Base-by-base conservation (phyloP, 2,329 filamentous ascomycete species). In the Aspergillus floridensis region DNA sequence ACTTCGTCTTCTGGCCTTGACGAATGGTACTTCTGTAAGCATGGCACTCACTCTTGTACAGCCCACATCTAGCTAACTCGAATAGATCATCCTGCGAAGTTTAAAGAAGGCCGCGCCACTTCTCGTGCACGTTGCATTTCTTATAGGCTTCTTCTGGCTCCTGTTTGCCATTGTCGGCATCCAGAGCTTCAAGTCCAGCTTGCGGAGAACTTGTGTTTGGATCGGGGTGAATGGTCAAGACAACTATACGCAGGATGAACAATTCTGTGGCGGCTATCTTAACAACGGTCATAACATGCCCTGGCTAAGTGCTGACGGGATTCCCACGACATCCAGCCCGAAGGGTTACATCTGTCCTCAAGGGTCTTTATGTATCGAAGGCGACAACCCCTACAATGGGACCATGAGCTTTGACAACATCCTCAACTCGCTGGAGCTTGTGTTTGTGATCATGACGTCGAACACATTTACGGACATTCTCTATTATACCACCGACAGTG, bases 321-420 rank as follows among this genome's bases (percentile, higher is more conserved):
- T 84, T 2, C 76, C 84, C 1, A 72, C 71, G 3, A 79, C 78
- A 19, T 81, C 85, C 19, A 61, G 52, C 4, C 62, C 75, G 1
- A 99, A 99, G 76, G 95, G 95, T 2, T 98, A 89, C 72, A 80
- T 97, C 19, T 99, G 95, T 68, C 95, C 95, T 0, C 79, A 83
- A 56, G 88, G 91, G 6, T 98, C 93, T 1, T 77, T 90, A 4
- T 99, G 95, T 70, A 82, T 97, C 19, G 86, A 96, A 75, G 86
- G 88, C 60, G 70, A 78, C 2, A 96, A 90, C 69, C 95, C 95
- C 0, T 92, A 86, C 74, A 91, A 91, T 67, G 87, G 86, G 54
- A 99, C 95, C 0, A 84, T 97, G 68, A 96, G 89, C 73, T 99
- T 98, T 71, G 95, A 99, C 79, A 93, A 98, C 72, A 96, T 99